These are phyloP conservation scores for Lithospermum erythrorhizon DNA, from an alignment of 257 asterid genomes.

Conservation along the genomic window DNA sequence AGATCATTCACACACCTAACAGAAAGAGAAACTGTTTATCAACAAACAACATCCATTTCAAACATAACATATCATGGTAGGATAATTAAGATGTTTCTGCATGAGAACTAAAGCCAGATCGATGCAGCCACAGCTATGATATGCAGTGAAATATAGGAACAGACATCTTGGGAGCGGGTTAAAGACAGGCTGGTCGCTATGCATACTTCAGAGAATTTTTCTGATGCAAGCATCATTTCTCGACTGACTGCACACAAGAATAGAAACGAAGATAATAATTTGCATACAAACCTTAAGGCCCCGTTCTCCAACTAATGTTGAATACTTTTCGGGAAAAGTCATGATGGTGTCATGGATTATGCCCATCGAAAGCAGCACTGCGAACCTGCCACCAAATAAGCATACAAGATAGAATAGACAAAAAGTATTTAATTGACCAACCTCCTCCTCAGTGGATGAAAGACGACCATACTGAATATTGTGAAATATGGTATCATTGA, in stretches of 20 bases:
- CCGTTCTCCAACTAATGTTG: slow-evolving; percentile 93
- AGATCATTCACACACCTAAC: no score
- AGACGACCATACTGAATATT: slow-evolving; percentile 90
- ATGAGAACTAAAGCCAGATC: background rate
- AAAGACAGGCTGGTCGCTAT: no score
- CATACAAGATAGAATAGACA: slow-evolving; percentile 6
- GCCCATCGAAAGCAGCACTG: slow-evolving; percentile 94
- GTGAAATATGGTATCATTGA: slow-evolving; percentile 92
- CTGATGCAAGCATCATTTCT: no score
- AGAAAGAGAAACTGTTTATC: no score
- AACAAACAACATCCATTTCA: background rate
- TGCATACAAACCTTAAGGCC: slow-evolving; percentile 71
- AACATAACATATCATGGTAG: background rate
- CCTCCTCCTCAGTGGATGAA: slow-evolving; percentile 90
- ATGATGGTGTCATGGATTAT: slow-evolving; percentile 89
- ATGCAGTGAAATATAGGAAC: no score
- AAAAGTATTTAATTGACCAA: slow-evolving; percentile 10
- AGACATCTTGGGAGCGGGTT: no score
- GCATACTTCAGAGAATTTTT: no score
- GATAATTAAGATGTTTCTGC: background rate
- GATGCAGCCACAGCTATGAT: background rate
- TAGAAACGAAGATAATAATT: background rate
- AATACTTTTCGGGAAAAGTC: slow-evolving; percentile 75
- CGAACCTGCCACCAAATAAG: slow-evolving; percentile 42
- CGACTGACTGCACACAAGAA: background rate